Evolutionary conservation across 345 rosid species (phyloP).

Genomic region (Eucalyptus viminalis): DNA sequence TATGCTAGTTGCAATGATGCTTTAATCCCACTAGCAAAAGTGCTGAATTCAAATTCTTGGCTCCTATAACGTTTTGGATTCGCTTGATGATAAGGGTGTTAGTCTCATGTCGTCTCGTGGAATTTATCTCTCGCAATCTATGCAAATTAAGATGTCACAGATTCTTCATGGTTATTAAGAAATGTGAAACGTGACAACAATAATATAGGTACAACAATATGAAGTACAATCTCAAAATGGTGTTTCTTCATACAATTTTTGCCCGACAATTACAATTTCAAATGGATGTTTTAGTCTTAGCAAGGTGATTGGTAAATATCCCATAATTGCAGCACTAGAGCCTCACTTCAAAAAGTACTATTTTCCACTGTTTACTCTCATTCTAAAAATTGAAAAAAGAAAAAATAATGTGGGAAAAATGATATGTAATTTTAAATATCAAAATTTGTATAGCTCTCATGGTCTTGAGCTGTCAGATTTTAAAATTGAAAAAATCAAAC

Average conservation of each 20-base stretch:
- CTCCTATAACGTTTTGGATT: background rate
- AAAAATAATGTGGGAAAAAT: background rate
- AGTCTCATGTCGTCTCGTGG: accelerated
- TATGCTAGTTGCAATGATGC: background rate
- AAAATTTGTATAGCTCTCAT: background rate
- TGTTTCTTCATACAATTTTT: background rate
- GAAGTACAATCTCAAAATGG: background rate
- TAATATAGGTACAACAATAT: background rate
- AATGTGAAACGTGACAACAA: background rate
- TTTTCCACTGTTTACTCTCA: background rate
- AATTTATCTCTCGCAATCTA: background rate
- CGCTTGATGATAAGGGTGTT: background rate
- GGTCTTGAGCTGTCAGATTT: background rate
- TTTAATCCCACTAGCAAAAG: background rate
- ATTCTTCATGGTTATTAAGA: background rate
- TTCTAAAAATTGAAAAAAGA: background rate
- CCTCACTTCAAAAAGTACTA: background rate
- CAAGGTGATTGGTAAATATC: background rate
- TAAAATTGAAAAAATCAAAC: background rate
- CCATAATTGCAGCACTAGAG: background rate
- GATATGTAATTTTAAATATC: background rate
- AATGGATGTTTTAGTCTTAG: background rate
- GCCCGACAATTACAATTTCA: background rate
- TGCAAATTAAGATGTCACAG: accelerated
- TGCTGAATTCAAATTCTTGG: background rate